These are phyloP conservation scores for Neoboletus subvelutipes DNA, from an alignment of 768 basidiomycete genomes.

Conservation along the genomic window DNA sequence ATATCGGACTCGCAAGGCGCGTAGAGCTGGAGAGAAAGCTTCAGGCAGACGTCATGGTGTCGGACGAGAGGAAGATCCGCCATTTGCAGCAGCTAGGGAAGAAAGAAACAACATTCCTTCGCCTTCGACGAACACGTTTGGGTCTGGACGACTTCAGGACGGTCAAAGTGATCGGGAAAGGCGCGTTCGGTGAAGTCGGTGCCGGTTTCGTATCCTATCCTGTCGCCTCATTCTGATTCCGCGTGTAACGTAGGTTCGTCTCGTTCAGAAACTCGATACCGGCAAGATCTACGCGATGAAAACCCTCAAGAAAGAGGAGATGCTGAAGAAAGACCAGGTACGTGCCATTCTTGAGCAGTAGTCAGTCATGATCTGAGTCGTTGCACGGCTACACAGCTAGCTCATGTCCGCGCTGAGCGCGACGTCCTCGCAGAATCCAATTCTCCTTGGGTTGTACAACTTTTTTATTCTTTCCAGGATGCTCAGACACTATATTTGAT, in stretches of 20 bases:
- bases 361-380: slow-evolving; percentile 6
- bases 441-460: slow-evolving; percentile 94
- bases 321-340: slow-evolving; percentile 99
- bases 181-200: slow-evolving; percentile 94
- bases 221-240: background rate
- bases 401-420: slow-evolving; percentile 96
- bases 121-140: slow-evolving; percentile 84
- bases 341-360: slow-evolving; percentile 16
- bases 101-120: slow-evolving; percentile 86
- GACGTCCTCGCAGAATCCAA: slow-evolving; percentile 96
- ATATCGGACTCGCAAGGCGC: slow-evolving; percentile 50
- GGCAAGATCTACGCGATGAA: slow-evolving; percentile 99
- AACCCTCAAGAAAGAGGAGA: slow-evolving; percentile 93
- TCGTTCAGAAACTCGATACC: slow-evolving; percentile 95
- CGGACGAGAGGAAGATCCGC: slow-evolving; percentile 84
- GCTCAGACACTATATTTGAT: slow-evolving; percentile 88
- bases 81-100: slow-evolving; percentile 82
- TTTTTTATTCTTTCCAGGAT: slow-evolving; percentile 99
- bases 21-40: slow-evolving; percentile 84
- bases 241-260: slow-evolving; percentile 55
- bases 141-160: slow-evolving; percentile 92
- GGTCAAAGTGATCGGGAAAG: slow-evolving; percentile 98
- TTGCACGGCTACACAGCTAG: slow-evolving; percentile 54
- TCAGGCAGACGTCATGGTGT: slow-evolving; percentile 61
- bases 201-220: background rate